phyloP scores from a whole-genome alignment of 2,329 filamentous ascomycete species.

The Fulvia fulva region DNA sequence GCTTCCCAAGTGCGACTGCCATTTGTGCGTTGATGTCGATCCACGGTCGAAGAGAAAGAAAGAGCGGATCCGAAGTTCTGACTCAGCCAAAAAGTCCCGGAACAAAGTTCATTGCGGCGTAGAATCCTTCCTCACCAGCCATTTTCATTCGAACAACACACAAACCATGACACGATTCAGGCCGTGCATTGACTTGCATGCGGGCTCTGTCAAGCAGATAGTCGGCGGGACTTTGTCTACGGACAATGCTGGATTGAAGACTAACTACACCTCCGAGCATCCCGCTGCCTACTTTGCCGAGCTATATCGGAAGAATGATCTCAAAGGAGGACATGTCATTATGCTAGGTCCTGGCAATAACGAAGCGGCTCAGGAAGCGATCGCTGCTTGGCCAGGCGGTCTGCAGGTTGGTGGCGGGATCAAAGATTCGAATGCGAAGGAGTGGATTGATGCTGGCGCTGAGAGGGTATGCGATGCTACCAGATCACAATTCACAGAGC shows the following conservation, averaged over 20 bases:
- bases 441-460: slow-evolving; percentile 85
- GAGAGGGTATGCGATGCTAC: slow-evolving; percentile 64
- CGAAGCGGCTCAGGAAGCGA: slow-evolving; percentile 70
- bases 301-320: slow-evolving; percentile 70
- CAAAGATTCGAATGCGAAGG: slow-evolving; percentile 72
- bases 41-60: neutral
- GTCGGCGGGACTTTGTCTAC: slow-evolving; percentile 82
- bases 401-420: slow-evolving; percentile 95
- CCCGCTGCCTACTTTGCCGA: slow-evolving; percentile 76
- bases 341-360: slow-evolving; percentile 91
- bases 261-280: slow-evolving; percentile 85
- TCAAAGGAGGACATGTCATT: slow-evolving; percentile 86
- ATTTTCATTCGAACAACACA: neutral
- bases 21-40: slow-evolving; percentile 27
- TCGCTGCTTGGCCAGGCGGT: slow-evolving; percentile 71
- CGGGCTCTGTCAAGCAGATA: slow-evolving; percentile 98
- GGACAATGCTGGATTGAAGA: slow-evolving; percentile 57
- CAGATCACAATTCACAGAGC: neutral
- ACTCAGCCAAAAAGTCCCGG: neutral
- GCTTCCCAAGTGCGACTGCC: slow-evolving; percentile 43
- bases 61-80: slow-evolving; percentile 1
- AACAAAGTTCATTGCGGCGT: neutral
- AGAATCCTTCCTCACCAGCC: neutral
- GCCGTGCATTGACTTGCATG: slow-evolving; percentile 94
- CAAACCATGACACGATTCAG: slow-evolving; percentile 80